Evolutionary conservation across 1,284 basidiomycete genomes (phyloP), one percentile per base, ranked within the genome.

Genomic region (Ustilago vetiveriae): DNA sequence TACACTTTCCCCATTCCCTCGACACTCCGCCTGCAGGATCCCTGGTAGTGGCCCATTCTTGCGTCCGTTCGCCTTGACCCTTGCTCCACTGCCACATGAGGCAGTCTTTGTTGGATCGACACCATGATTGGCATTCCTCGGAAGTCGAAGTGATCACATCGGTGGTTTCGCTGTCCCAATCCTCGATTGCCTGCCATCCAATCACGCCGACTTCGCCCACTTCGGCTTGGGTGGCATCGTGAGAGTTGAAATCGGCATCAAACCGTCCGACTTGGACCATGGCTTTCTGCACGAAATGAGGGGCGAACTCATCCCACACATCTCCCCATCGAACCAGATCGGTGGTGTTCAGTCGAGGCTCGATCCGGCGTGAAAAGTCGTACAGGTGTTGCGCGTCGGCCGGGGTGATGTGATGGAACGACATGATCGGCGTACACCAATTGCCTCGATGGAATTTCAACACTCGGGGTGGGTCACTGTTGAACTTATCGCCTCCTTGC

Each of bases 391-490:
- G 50, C 0, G 55, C 41, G 17, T 73, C 73, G 7, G 47, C 16
- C 0, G 45, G 48, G 5, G 70, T 60, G n/a, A 75, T 48, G 29
- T 75, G 73, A 43, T 75, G 73, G 22, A 73, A 70, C 1, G 46
- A 54, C 11, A 73, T 21, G 26, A 75, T 48, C 8, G 60, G 50
- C 3, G 44, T 27, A 30, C 73, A 75, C 64, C 65, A 70, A 3
- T 51, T 55, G 5, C 19, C 32, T 8, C 39, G 19, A 1, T 13
- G 5, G 19, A 71, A 71, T 38, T 62, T 60, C 17, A 71, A 21
- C 5, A 49, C 32, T 10, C 68, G 24, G 0, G 62, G 62, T 1
- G 68, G 49, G 19, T 65, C 62, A 13, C 41, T 49, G 36, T 71
- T 65, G 45, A 71, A 71, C n/a, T 42, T 42, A 1, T 66, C 46